Percentiles rank a stretch among this genome's conserved stretches.
These are phyloP conservation scores for Pseudogymnoascus sp. DNA, from an alignment of 2,329 filamentous ascomycete species.

Conservation along the genomic window DNA sequence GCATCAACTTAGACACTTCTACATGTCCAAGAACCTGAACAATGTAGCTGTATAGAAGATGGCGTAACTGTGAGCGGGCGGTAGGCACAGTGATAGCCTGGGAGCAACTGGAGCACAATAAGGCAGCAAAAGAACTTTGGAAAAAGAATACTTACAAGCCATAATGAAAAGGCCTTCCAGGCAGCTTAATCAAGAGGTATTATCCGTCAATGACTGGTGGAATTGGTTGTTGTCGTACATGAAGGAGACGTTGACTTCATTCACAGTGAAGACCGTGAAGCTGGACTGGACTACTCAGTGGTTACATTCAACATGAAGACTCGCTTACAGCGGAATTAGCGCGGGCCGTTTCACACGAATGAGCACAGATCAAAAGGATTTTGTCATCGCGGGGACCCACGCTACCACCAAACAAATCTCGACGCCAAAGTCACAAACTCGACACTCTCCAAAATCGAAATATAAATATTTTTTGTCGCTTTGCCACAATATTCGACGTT, in stretches of 20 bases:
- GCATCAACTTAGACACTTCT: neutral
- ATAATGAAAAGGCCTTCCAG: slow-evolving; percentile 28
- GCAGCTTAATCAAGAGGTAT: slow-evolving; percentile 18
- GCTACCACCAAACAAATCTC: slow-evolving; percentile 13
- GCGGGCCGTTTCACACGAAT: slow-evolving; percentile 13
- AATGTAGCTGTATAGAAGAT: slow-evolving; percentile 1
- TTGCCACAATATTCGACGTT: neutral
- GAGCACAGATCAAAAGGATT: slow-evolving; percentile 12
- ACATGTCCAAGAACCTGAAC: neutral
- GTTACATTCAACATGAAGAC: slow-evolving; percentile 12
- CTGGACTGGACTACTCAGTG: slow-evolving; percentile 7
- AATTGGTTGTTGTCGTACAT: slow-evolving; percentile 9
- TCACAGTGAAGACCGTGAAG: slow-evolving; percentile 6
- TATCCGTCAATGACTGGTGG: slow-evolving; percentile 15
- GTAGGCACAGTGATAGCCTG: slow-evolving; percentile 23
- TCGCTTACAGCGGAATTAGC: slow-evolving; percentile 12
- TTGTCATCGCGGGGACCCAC: slow-evolving; percentile 12
- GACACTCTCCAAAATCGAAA: slow-evolving; percentile 7
- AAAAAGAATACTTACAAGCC: slow-evolving; percentile 35
- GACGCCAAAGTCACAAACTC: slow-evolving; percentile 2
- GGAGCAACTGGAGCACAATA: slow-evolving; percentile 16
- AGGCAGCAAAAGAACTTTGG: slow-evolving; percentile 16
- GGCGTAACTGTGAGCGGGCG: slow-evolving; percentile 20
- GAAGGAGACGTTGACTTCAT: slow-evolving; percentile 11
- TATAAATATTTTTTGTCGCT: slow-evolving; percentile 3